Conservation (phyloP, 768 basidiomycete species). For the Rhodotorula taiwanensis region DNA sequence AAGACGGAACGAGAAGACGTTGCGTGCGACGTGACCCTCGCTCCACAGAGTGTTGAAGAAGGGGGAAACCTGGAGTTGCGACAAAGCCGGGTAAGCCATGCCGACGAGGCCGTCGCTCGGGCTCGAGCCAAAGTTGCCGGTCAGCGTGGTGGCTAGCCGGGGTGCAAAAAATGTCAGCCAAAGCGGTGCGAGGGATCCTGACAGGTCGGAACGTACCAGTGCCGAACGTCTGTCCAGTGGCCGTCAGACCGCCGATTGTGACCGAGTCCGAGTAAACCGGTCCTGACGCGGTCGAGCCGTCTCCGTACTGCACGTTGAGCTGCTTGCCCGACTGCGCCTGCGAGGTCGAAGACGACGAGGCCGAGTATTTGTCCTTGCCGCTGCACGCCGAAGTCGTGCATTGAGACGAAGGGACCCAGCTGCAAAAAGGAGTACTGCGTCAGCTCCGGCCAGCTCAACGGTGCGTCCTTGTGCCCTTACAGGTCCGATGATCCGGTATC, state of each 20-base stretch:
- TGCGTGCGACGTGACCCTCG: constrained; percentile 19
- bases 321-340: constrained; percentile 44
- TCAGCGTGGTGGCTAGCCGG: constrained; percentile 43
- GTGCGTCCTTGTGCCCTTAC: too few relatives aligned
- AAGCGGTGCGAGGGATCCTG: too few relatives aligned
- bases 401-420: constrained; percentile 34
- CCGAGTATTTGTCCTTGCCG: constrained; percentile 46
- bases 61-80: constrained; percentile 47
- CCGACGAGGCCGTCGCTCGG: constrained; percentile 37
- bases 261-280: constrained; percentile 52
- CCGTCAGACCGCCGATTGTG: constrained; percentile 19
- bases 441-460: too few relatives aligned
- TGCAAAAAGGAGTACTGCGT: too few relatives aligned
- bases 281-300: constrained; percentile 51
- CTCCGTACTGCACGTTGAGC: constrained; percentile 46
- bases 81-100: constrained; percentile 46
- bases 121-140: constrained; percentile 16
- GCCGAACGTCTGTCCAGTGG: constrained; percentile 47
- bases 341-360: constrained; percentile 47
- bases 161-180: too few relatives aligned
- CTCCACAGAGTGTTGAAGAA: constrained; percentile 34
- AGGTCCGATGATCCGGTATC: constrained; percentile 45
- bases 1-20: constrained; percentile 37
- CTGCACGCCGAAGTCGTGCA: constrained; percentile 41
- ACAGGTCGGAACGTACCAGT: too few relatives aligned